phyloP scores from a whole-genome alignment of 257 asterid genomes.

The Phtheirospermum japonicum region DNA sequence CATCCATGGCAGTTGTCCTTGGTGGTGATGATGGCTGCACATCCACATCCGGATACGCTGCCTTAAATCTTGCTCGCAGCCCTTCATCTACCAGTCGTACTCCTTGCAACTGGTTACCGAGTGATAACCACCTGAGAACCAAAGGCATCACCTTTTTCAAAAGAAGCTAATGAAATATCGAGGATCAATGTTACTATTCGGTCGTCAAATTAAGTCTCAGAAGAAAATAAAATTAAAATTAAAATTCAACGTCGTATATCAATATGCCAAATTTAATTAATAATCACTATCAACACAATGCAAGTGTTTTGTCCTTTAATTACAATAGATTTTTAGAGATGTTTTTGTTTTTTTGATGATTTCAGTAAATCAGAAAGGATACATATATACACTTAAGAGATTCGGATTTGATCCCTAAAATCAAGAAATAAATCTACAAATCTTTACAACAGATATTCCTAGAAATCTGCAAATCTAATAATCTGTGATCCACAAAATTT shows the following conservation, averaged over 20 bases:
- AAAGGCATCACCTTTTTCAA: not conserved
- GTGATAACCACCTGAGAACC: slow-evolving; percentile 83
- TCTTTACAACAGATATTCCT: too few species aligned
- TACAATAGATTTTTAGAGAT: too few species aligned
- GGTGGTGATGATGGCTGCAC: slow-evolving; percentile 97
- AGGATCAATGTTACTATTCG: not conserved
- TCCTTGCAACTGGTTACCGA: slow-evolving; percentile 91
- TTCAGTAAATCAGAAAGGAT: not conserved
- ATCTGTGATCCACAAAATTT: too few species aligned
- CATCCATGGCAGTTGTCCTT: slow-evolving; percentile 71
- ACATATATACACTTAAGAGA: not conserved
- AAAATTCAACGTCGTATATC: too few species aligned
- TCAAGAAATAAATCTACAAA: not conserved
- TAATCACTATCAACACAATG: too few species aligned
- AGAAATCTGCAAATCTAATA: too few species aligned
- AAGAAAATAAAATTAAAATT: too few species aligned
- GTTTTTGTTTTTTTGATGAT: too few species aligned
- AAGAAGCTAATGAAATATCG: not conserved
- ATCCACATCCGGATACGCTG: slow-evolving; percentile 89
- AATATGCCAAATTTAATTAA: too few species aligned
- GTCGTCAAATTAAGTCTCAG: not conserved
- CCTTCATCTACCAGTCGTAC: slow-evolving; percentile 90
- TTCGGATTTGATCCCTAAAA: not conserved
- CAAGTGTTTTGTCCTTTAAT: too few species aligned
- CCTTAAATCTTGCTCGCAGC: slow-evolving; percentile 93